A percentile compares a stretch with the other conserved stretches of the same genome.
phyloP scores from a whole-genome alignment of 306 rosid species.

The Alnus rubra region DNA sequence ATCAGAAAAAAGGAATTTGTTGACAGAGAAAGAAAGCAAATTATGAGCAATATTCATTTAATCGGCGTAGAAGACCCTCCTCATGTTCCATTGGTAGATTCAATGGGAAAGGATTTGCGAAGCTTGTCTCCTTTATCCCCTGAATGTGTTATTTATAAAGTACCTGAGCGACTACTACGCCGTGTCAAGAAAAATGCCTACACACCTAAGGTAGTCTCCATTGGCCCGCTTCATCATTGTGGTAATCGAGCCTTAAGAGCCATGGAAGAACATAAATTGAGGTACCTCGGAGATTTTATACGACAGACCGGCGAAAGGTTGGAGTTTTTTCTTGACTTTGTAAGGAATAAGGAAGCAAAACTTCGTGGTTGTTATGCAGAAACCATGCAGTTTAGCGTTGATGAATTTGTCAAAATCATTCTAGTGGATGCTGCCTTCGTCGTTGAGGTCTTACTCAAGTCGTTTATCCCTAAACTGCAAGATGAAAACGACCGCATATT shows the following conservation, averaged over 20 bases:
- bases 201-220: slow-evolving; percentile 37
- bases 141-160: slow-evolving; percentile 27
- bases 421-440: slow-evolving; percentile 32
- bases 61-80: too few species aligned
- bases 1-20: too few species aligned
- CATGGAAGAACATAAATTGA: slow-evolving; percentile 36
- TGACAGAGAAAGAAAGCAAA: too few species aligned
- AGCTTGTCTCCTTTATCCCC: slow-evolving; percentile 17
- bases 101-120: neutral
- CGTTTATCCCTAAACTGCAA: neutral
- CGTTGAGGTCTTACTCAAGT: slow-evolving; percentile 33
- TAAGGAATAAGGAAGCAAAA: slow-evolving; percentile 10
- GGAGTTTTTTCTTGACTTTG: neutral
- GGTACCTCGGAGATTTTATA: slow-evolving; percentile 29
- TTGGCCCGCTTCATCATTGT: slow-evolving; percentile 34
- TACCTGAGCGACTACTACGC: slow-evolving; percentile 22
- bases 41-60: too few species aligned
- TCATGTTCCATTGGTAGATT: neutral
- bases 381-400: slow-evolving; percentile 15
- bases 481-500: slow-evolving; percentile 27
- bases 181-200: slow-evolving; percentile 12
- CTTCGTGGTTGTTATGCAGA: slow-evolving; percentile 25
- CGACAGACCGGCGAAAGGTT: slow-evolving; percentile 5
- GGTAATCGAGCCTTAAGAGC: slow-evolving; percentile 8
- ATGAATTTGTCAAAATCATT: slow-evolving; percentile 20